Conservation (phyloP, 1,139 yeast species). For the Pichia sp. region DNA sequence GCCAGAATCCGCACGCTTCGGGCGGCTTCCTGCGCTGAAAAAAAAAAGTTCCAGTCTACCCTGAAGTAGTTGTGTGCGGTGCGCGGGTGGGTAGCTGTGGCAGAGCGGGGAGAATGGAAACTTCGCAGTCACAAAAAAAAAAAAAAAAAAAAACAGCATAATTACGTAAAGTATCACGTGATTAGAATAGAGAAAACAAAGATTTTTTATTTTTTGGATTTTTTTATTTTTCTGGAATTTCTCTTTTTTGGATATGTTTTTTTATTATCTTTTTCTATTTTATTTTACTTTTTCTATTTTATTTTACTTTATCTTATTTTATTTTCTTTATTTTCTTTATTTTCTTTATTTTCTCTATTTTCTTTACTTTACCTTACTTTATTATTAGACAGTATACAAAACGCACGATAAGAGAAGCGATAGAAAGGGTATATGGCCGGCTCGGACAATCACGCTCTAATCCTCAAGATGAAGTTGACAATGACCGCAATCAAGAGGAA, state of each 20-base stretch:
- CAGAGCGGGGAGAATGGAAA: neutral
- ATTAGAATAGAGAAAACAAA: no score
- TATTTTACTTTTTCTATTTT: no score
- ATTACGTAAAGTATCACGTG: no score
- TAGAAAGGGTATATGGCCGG: neutral
- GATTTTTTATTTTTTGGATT: no score
- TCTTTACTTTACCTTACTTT: neutral
- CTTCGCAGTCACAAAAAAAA: slow-evolving; percentile 10
- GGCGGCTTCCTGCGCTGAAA: neutral
- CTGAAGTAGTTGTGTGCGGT: slow-evolving; percentile 3
- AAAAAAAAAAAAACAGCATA: neutral
- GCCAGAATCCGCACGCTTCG: no score
- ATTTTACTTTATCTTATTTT: no score
- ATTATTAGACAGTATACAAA: neutral
- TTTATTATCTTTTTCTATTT: no score
- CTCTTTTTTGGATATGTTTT: no score
- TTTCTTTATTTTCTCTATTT: no score
- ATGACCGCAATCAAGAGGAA: slow-evolving; percentile 89
- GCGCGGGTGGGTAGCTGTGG: slow-evolving; percentile 1
- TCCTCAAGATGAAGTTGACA: slow-evolving; percentile 83
- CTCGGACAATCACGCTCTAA: slow-evolving; percentile 40
- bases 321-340: no score
- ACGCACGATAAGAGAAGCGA: neutral
- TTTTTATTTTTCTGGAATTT: no score
- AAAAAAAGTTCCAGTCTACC: neutral